Conservation (phyloP, 202 grass and related monocot species). For the Eragrostis tef region DNA sequence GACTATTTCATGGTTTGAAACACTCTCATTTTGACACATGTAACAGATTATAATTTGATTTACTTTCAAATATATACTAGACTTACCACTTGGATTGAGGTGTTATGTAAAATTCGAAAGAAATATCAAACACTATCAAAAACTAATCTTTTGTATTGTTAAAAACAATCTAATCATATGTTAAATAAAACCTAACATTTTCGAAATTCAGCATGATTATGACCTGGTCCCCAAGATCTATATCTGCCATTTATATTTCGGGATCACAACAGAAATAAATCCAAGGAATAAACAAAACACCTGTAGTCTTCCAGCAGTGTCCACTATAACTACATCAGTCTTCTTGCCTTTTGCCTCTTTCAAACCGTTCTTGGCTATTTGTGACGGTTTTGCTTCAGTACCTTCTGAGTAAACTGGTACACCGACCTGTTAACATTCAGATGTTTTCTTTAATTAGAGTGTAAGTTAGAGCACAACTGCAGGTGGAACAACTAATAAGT, state of each 20-base stretch:
- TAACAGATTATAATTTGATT: background rate
- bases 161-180: constrained; percentile 25
- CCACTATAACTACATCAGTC: constrained; percentile 79
- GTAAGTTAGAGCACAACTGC: background rate
- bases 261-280: constrained; percentile 27
- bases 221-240: background rate
- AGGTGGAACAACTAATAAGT: background rate
- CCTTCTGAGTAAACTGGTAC: constrained; percentile 94
- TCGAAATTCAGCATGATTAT: constrained; percentile 31
- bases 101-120: constrained; percentile 20
- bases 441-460: constrained; percentile 1
- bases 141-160: constrained; percentile 3
- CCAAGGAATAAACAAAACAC: constrained; percentile 50
- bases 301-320: constrained; percentile 97
- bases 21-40: background rate
- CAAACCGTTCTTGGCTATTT: constrained; percentile 78
- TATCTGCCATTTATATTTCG: constrained; percentile 4
- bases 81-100: constrained; percentile 2
- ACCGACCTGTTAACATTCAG: constrained; percentile 67
- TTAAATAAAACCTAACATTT: constrained; percentile 21
- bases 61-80: background rate
- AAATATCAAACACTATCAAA: background rate
- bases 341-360: constrained; percentile 83
- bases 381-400: constrained; percentile 68
- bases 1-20: background rate